Percentiles rank a stretch among this genome's conserved stretches.
These are phyloP conservation scores for Sesbania bispinosa DNA, from an alignment of 306 rosid species.

Conservation along the genomic window DNA sequence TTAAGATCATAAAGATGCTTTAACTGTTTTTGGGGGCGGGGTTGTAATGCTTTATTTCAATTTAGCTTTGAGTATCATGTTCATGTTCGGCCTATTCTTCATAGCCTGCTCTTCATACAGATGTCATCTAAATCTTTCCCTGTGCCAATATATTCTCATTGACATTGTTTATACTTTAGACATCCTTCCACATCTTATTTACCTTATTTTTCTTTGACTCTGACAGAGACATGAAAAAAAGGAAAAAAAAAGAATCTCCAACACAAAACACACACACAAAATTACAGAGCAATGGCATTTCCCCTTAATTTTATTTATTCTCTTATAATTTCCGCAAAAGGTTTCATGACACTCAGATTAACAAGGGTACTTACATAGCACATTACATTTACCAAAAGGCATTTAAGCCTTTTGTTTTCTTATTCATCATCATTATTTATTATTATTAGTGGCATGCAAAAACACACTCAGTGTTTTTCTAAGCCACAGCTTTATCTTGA, in stretches of 20 bases:
- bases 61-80: too few relatives aligned
- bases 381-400: background rate
- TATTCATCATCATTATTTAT: background rate
- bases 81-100: too few relatives aligned
- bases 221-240: too few relatives aligned
- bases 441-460: background rate
- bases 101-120: too few relatives aligned
- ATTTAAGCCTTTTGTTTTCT: slow-evolving; percentile 19
- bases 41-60: too few relatives aligned
- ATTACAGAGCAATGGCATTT: background rate
- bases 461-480: background rate
- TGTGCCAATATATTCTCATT: too few relatives aligned
- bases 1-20: too few relatives aligned
- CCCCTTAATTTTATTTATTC: slow-evolving; percentile 6
- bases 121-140: too few relatives aligned
- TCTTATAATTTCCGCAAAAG: slow-evolving; percentile 13
- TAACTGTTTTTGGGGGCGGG: too few relatives aligned
- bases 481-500: background rate
- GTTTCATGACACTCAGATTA: background rate
- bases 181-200: too few relatives aligned
- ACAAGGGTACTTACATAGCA: background rate
- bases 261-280: background rate
- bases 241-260: background rate
- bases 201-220: too few relatives aligned
- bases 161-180: too few relatives aligned